Base-by-base conservation (phyloP, 1,139 yeast species). In the Blastobotrys malaysiensis region DNA sequence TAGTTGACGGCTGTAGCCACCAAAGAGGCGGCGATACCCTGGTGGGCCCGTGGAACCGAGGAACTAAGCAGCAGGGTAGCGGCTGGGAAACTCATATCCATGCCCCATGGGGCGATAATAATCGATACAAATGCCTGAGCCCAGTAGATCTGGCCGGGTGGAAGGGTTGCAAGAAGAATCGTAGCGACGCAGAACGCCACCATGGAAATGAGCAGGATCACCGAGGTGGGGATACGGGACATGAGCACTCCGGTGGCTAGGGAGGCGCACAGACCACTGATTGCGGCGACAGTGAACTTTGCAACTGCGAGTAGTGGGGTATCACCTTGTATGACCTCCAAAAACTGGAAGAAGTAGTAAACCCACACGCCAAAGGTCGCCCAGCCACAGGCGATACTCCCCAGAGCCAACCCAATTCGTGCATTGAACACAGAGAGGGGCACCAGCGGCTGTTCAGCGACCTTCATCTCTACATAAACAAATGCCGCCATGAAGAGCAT, bases 81-180 rank as follows among this genome's bases (percentile, higher is more conserved):
- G 0, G 87, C 80, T 0, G 88, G 88, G 65, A 82, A 83, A 51
- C 84, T 79, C 73, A 80, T 76, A 64, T 83, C 88, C 84, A 83
- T 81, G 0, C 85, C 88, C 60, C 78, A 75, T 0, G 83, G 78
- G 26, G 73, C 74, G n/a, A 82, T 60, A 1, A 80, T 48, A 43
- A 72, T 59, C 2, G 80, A 69, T 1, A 80, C 76, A 59, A 83
- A 81, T 48, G 77, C 73, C 55, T 78, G 81, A 1, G 77, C 75
- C 84, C 84, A 82, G 64, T 74, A 82, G 0, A 68, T 73, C 62
- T 80, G 81, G 24, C 73, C 68, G 1, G 70, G 70, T 0, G 80
- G 80, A 43, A 78, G 67, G 0, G 79, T 73, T 0, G 79, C 82
- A 65, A 76, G 67, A 20, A 81, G 55, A 2, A 75, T 57, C 16